Evolutionary conservation across 495 filamentous ascomycete species (phyloP), one percentile per base, ranked within the genome.

Genomic region (Penicillium alfredii): DNA sequence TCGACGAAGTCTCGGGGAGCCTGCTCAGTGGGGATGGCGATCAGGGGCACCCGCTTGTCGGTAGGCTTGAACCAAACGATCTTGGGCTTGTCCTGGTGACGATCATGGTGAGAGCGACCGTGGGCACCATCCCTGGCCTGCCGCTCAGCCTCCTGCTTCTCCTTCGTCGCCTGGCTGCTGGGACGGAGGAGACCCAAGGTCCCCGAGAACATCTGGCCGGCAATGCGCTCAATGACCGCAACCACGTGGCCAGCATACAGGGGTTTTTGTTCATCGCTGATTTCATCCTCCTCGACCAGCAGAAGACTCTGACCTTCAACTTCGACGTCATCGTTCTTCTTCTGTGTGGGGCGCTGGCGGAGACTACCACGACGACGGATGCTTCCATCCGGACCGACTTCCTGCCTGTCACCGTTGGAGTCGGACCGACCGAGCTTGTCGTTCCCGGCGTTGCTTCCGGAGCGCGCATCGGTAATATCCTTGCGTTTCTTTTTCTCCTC

Each of bases 1-100:
- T 98, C 92, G 26, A 98, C 92, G 47, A 98, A 98, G 68, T 97
- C 92, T 11, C 88, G 82, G 3, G 92, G 92, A 7, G 92, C 92
- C 60, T 98, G 92, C 61, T 98, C 92, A 4, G 92, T 98, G 7
- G 92, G 92, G 43, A 98, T 98, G 24, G 92, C 92, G 59, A 98
- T 97, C 46, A 98, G 67, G 42, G 93, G 92, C 28, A 98, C 92
- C 51, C 92, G 85, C 74, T 98, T 98, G 62, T 98, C 92, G 1
- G 92, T 98, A 37, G 92, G 92, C 72, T 98, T 98, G 72, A 98
- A 98, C 92, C 92, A 98, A 20, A 98, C 92, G 65, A 98, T 98
- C 80, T 98, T 98, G 24, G 92, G 92, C 64, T 95, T 97, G 35
- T 98, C 93, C 58, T 88, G 88, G 38, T 88, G 80, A 31, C 89